Percentiles rank a stretch among this genome's conserved stretches.
phyloP scores from a whole-genome alignment of 306 rosid species.

The Pyrus betulifolia region DNA sequence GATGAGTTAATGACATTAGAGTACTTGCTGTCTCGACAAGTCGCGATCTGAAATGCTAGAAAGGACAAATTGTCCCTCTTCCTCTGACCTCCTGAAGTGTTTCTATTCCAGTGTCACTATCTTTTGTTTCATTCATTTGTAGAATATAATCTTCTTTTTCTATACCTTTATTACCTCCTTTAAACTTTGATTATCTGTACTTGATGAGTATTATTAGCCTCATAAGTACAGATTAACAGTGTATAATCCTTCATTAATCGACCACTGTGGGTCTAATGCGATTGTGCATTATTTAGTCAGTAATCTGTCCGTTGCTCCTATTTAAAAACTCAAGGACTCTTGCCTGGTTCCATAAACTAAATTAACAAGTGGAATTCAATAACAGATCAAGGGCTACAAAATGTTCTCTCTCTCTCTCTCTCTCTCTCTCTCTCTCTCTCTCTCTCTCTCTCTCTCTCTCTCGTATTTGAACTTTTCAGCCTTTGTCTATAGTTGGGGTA shows the following conservation, averaged over 20 bases:
- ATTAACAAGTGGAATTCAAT: not conserved
- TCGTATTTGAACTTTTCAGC: not conserved
- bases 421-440: no score
- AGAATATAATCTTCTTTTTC: not conserved
- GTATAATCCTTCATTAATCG: conserved; percentile 1
- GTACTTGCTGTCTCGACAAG: not conserved
- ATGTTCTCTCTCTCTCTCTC: not conserved
- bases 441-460: no score
- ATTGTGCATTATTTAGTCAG: not conserved
- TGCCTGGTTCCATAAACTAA: not conserved
- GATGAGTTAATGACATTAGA: not conserved
- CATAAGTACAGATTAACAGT: not conserved
- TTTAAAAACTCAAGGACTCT: not conserved
- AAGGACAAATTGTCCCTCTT: not conserved
- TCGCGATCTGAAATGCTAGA: not conserved
- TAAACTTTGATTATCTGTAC: not conserved
- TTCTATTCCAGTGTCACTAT: not conserved
- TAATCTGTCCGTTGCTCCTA: not conserved
- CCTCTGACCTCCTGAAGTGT: not conserved
- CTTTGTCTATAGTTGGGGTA: not conserved
- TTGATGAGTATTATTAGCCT: not conserved
- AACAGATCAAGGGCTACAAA: not conserved
- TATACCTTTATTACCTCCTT: not conserved
- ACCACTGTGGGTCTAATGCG: not conserved
- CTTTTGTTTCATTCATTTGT: conserved; percentile 2